These are phyloP conservation scores for Phytopythium boreale DNA, from an alignment of 352 stramenopile species.

Conservation along the genomic window DNA sequence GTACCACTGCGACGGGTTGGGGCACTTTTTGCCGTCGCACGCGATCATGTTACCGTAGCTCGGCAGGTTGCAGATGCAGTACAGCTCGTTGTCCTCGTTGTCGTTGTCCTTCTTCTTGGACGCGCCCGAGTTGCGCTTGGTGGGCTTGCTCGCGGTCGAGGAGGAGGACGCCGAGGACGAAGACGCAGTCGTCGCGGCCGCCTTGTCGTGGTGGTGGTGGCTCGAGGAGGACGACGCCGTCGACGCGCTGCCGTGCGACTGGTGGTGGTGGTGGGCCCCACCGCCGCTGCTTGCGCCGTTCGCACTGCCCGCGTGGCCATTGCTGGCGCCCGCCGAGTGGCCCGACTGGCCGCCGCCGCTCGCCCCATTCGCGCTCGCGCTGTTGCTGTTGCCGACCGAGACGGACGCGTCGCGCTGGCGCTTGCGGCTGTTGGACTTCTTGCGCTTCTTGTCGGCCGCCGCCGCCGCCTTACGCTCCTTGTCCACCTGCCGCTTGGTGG, in stretches of 20 bases:
- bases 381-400: constrained; percentile 13
- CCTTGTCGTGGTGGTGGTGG: constrained; percentile 2
- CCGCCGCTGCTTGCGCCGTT: not conserved
- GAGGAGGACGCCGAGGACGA: not conserved
- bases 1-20: constrained; percentile 87
- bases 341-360: not conserved
- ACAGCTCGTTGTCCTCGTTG: constrained; percentile 85
- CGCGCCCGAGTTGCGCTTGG: constrained; percentile 13
- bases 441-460: constrained; percentile 56
- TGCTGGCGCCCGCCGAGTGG: not conserved
- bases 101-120: constrained; percentile 66
- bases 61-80: constrained; percentile 84
- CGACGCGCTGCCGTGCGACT: not conserved
- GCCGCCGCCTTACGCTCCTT: constrained; percentile 54
- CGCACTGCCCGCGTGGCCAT: not conserved
- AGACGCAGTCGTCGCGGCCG: not conserved
- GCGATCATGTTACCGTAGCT: constrained; percentile 90
- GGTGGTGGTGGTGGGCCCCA: not conserved
- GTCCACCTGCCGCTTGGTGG: constrained; percentile 45
- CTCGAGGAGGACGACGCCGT: not conserved
- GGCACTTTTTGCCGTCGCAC: constrained; percentile 85
- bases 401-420: constrained; percentile 56
- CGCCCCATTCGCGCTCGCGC: constrained; percentile 7
- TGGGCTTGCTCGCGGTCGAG: constrained; percentile 8
- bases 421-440: constrained; percentile 74